Evolutionary conservation across 2,329 filamentous ascomycete species (phyloP).

Genomic region (Pseudohalonectria lignicola): DNA sequence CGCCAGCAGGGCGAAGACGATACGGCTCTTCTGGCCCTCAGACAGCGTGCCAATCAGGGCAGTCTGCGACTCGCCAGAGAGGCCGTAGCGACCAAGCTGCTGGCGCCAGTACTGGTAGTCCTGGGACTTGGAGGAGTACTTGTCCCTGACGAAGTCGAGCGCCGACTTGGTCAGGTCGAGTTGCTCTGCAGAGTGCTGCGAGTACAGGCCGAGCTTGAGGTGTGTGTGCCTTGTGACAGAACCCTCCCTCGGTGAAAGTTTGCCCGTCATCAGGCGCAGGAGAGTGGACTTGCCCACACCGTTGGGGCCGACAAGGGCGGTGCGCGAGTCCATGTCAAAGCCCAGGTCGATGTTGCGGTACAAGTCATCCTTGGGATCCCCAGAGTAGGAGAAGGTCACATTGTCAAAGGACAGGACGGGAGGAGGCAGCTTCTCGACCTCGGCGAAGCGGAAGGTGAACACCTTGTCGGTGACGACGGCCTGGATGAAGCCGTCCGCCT

Average conservation of each 20-base stretch:
- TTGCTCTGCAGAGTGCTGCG: constrained; percentile 96
- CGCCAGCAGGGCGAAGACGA: constrained; percentile 91
- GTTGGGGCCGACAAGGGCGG: constrained; percentile 92
- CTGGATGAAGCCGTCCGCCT: constrained; percentile 97
- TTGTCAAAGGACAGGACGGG: constrained; percentile 94
- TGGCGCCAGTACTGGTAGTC: constrained; percentile 99
- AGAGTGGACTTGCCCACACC: constrained; percentile 98
- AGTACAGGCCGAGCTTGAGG: constrained; percentile 96
- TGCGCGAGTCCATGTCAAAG: constrained; percentile 99
- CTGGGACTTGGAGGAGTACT: constrained; percentile 79
- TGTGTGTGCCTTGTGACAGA: constrained; percentile 87
- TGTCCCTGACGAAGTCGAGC: constrained; percentile 94
- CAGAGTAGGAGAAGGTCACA: constrained; percentile 97
- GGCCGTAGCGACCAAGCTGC: constrained; percentile 88
- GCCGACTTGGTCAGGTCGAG: constrained; percentile 96
- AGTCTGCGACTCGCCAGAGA: constrained; percentile 88
- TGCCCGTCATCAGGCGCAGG: constrained; percentile 91
- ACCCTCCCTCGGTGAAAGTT: constrained; percentile 75
- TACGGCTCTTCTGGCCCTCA: constrained; percentile 95
- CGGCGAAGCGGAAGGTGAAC: constrained; percentile 96
- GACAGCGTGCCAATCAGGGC: constrained; percentile 96
- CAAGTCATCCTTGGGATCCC: constrained; percentile 76
- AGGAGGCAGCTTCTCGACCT: constrained; percentile 98
- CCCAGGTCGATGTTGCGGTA: constrained; percentile 96
- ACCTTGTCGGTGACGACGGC: constrained; percentile 74